Conservation (phyloP, 306 rosid species). For the Acmispon strigosus region DNA sequence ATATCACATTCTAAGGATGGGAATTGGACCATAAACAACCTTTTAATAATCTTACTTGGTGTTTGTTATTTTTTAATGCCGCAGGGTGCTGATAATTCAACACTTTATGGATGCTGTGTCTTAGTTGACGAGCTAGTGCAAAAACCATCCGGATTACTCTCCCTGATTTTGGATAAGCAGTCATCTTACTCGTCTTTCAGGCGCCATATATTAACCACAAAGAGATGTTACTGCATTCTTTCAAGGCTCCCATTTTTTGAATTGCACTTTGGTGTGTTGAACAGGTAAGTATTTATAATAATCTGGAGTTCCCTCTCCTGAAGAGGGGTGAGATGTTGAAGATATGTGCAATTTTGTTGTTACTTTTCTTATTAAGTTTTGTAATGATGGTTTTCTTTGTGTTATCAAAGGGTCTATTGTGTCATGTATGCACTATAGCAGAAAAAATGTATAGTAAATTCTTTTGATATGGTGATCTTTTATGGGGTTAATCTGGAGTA, state of each 20-base stretch:
- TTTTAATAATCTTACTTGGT: neutral
- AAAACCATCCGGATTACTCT: slow-evolving; percentile 81
- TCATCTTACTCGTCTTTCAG: slow-evolving; percentile 52
- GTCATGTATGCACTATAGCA: neutral
- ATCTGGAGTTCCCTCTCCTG: slow-evolving; percentile 3
- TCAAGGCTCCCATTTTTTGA: slow-evolving; percentile 92
- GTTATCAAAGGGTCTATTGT: neutral
- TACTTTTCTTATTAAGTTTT: neutral
- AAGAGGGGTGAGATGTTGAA: neutral
- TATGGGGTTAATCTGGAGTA: neutral
- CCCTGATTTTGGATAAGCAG: slow-evolving; percentile 58
- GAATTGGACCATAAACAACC: neutral
- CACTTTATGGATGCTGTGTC: slow-evolving; percentile 94
- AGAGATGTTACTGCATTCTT: slow-evolving; percentile 93
- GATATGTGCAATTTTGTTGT: slow-evolving; percentile 5
- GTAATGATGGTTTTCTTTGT: slow-evolving; percentile 1
- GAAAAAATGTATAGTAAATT: neutral
- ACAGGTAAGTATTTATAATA: slow-evolving; percentile 45
- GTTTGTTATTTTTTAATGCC: neutral
- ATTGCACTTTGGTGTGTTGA: slow-evolving; percentile 88
- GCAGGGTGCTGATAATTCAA: slow-evolving; percentile 94
- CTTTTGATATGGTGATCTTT: neutral
- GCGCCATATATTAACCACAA: slow-evolving; percentile 76
- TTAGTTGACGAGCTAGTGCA: slow-evolving; percentile 93
- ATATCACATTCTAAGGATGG: neutral